Evolutionary conservation across 1,139 yeast genomes (phyloP), one percentile per base, ranked within the genome.

Genomic region (Suhomyces panamericanus): DNA sequence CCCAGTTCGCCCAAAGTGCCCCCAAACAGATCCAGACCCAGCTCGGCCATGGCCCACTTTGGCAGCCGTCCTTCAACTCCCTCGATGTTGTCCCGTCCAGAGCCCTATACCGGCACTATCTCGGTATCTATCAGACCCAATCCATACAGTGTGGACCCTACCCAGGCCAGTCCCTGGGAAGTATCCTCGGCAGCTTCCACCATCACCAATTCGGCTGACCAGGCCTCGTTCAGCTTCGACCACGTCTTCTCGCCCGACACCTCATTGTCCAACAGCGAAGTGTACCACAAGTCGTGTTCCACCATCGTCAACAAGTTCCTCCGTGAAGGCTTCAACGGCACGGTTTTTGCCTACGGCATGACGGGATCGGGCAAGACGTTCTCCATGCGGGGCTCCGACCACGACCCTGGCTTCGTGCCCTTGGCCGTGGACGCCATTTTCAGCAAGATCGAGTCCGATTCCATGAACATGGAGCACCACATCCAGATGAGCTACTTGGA

Each of bases 331-430:
- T 90, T 71, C 62, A 89, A 90, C 59, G 95, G 93, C 9, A 91
- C 96, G 0, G 83, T 91, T 1, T 89, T 91, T 64, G 96, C 96
- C 2, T 89, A 90, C 59, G 96, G 96, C 40, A 87, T 87, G 91
- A 89, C 98, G 0, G 98, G 98, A 0, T 88, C 96, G 1, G 98
- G 98, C 28, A 91, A 91, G 62, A 91, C 98, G 0, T 86, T 81
- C 59, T 85, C 95, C 3, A 89, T 91, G 96, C 86, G 86, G 52
- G 96, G 96, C 29, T 70, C 77, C 11, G 71, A 67, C 0, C 54
- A 60, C 1, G 89, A 87, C 53, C 85, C 87, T 0, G 97, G 97
- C 22, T 77, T 90, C 46, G 88, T 90, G 35, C 85, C 87, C 20
- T 69, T 84, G 34, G 86, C 96, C 1, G 83, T 86, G 4, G 74